These are phyloP conservation scores for Debaryomycetaceae sp. DNA, from an alignment of 1,139 yeast genomes.

Conservation along the genomic window DNA sequence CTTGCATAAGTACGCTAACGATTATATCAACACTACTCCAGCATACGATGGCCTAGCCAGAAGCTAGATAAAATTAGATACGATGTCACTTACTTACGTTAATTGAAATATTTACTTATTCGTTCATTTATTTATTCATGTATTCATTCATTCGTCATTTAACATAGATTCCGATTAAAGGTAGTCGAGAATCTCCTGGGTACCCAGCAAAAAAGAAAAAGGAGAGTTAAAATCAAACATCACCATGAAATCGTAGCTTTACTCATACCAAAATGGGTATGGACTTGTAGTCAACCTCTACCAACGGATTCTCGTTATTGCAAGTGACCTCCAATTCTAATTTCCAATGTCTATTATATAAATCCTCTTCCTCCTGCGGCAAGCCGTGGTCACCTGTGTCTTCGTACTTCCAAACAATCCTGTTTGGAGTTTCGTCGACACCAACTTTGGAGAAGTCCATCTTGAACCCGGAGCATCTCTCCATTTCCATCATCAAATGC, in stretches of 20 bases:
- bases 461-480: slow-evolving; percentile 55
- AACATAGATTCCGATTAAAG: too few species aligned
- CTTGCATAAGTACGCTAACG: slow-evolving; percentile 43
- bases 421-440: slow-evolving; percentile 44
- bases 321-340: slow-evolving; percentile 56
- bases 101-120: too few species aligned
- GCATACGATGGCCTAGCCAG: slow-evolving; percentile 52
- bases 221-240: too few species aligned
- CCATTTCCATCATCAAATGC: slow-evolving; percentile 66
- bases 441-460: slow-evolving; percentile 52
- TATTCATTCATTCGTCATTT: neutral
- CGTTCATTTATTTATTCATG: neutral
- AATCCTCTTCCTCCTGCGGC: slow-evolving; percentile 42
- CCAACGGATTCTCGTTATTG: slow-evolving; percentile 58
- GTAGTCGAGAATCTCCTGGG: too few species aligned
- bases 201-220: too few species aligned
- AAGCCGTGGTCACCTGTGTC: slow-evolving; percentile 57
- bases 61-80: slow-evolving; percentile 1
- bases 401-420: slow-evolving; percentile 51
- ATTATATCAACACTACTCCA: slow-evolving; percentile 58
- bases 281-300: slow-evolving; percentile 57
- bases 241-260: too few species aligned
- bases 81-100: too few species aligned
- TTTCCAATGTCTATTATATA: slow-evolving; percentile 52
- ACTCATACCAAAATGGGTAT: slow-evolving; percentile 20